Percentiles rank a stretch among this genome's conserved stretches.
Evolutionary conservation across 202 grass and related monocot species (phyloP).

Genomic region (Schoenoplectus triqueter): DNA sequence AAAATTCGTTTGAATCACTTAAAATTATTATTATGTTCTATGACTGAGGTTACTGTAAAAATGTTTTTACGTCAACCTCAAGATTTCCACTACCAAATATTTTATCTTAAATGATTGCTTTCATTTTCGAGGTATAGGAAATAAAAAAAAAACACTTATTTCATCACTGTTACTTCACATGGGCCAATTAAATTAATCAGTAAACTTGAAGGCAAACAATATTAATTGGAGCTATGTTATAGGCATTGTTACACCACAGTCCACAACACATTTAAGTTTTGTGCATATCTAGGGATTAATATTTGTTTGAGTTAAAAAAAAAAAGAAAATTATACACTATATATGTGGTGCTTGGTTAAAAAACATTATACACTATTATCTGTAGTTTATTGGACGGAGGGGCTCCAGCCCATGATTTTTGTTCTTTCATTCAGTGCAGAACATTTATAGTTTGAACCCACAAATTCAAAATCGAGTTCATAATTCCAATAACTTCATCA

Average conservation of each 20-base stretch:
- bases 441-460: neutral
- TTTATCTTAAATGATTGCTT: neutral
- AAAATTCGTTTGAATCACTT: no score
- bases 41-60: no score
- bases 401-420: neutral
- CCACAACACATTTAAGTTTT: neutral
- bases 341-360: neutral
- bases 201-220: slow-evolving; percentile 4
- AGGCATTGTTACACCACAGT: slow-evolving; percentile 4
- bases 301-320: neutral
- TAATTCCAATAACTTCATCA: neutral
- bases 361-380: neutral
- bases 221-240: slow-evolving; percentile 24
- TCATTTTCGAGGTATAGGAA: neutral
- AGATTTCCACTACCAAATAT: neutral
- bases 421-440: neutral
- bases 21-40: no score
- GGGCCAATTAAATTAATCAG: neutral
- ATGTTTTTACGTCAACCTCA: neutral
- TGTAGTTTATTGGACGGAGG: neutral
- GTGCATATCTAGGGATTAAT: neutral
- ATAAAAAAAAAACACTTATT: neutral
- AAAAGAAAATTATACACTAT: neutral
- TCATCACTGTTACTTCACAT: slow-evolving; percentile 25
- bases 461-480: neutral